Evolutionary conservation across 2,329 filamentous ascomycete species (phyloP), one percentile per base, ranked within the genome.

Genomic region (Trichothecium sympodiale): DNA sequence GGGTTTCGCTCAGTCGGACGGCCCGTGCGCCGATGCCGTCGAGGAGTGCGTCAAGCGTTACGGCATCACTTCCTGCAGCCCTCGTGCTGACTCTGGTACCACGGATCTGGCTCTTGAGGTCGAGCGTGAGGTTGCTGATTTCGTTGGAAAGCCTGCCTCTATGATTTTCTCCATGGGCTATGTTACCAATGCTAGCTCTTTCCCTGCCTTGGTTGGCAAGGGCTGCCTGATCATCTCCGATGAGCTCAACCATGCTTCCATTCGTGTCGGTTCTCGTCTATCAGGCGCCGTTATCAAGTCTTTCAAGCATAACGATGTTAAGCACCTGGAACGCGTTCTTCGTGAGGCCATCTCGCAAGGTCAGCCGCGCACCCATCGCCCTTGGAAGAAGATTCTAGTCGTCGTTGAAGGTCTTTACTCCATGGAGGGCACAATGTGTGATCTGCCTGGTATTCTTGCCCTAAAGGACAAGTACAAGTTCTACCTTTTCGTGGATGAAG

Each of bases 121-220:
- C 4, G 91, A 98, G 65, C 77, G 81, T 20, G 72, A 94, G 52
- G 76, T 96, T 46, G 91, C 91, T 31, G 71, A 74, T 31, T 98
- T 98, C 52, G 85, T 96, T 28, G 89, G 88, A 56, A 98, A 96
- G 67, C 83, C 88, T 39, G 77, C 84, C 18, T 81, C 91, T 18
- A 95, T 95, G 80, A 80, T 98, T 35, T 96, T 96, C 65, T 95
- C 89, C 17, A 98, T 98, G 91, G 91, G 91, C 25, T 98, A 94
- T 55, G 87, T 88, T 42, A 98, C 91, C 44, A 98, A 98, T 53
- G 82, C 89, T 20, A 85, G 82, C 45, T 78, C 88, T 13, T 96
- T 98, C 68, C 86, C 89, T 3, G 87, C 88, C 26, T 69, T 98
- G 29, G 84, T 94, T 37, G 81, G 82, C 50, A 96, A 94, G 64